Percentiles rank a stretch among this genome's conserved stretches.
These are phyloP conservation scores for Trichoderma citrinoviride DNA, from an alignment of 2,329 filamentous ascomycete genomes.

Conservation along the genomic window DNA sequence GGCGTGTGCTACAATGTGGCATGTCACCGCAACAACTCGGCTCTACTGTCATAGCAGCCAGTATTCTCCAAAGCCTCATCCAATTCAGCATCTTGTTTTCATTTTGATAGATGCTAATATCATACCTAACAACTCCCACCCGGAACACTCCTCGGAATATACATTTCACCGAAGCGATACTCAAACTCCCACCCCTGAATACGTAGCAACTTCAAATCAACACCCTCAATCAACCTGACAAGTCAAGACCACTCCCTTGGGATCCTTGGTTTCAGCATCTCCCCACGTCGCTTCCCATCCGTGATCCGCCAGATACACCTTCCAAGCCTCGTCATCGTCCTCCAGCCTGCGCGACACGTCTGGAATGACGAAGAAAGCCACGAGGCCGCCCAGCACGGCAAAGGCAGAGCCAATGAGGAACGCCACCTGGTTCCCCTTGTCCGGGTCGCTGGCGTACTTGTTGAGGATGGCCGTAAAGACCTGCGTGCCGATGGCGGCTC, in stretches of 20 bases:
- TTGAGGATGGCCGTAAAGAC: conserved; percentile 52
- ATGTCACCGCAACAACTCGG: no score
- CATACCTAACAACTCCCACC: background rate
- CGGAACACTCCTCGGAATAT: background rate
- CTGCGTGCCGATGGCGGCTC: conserved; percentile 49
- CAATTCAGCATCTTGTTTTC: no score
- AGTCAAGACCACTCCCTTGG: conserved; percentile 17
- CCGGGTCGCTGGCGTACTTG: conserved; percentile 38
- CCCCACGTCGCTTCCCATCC: conserved; percentile 33
- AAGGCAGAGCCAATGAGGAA: conserved; percentile 53
- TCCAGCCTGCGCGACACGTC: conserved; percentile 30
- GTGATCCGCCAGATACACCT: conserved; percentile 31
- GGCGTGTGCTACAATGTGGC: no score
- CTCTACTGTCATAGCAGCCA: no score
- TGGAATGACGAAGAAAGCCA: conserved; percentile 28
- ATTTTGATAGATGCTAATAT: no score
- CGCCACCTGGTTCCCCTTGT: conserved; percentile 47
- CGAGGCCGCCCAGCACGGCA: conserved; percentile 35
- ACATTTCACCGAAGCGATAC: background rate
- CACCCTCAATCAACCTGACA: background rate
- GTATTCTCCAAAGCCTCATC: no score
- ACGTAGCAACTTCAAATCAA: background rate
- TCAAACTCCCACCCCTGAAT: background rate
- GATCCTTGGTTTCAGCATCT: conserved; percentile 30
- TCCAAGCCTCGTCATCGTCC: conserved; percentile 34